Evolutionary conservation across 352 stramenopile genomes (phyloP).

Genomic region (Pythium volutum): DNA sequence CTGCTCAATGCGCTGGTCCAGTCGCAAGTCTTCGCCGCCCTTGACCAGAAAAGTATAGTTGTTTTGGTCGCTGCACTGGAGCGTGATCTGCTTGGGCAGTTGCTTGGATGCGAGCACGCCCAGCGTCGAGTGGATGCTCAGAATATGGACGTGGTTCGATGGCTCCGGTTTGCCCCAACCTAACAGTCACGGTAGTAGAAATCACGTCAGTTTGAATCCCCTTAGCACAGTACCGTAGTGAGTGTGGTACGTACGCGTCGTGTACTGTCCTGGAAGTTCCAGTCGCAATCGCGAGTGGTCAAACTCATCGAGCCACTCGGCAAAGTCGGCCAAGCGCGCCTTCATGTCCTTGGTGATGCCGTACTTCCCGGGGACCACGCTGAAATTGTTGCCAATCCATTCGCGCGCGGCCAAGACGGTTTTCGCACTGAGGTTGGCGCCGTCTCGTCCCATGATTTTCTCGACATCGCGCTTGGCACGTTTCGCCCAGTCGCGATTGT

Average conservation of each 20-base stretch:
- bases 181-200: conserved; percentile 16
- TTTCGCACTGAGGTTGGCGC: conserved; percentile 48
- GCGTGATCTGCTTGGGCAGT: conserved; percentile 73
- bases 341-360: conserved; percentile 85
- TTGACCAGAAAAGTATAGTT: conserved; percentile 89
- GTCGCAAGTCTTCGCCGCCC: conserved; percentile 87
- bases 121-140: conserved; percentile 76
- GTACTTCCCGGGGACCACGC: conserved; percentile 59
- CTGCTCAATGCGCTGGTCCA: conserved; percentile 91
- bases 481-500: conserved; percentile 68
- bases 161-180: conserved; percentile 73
- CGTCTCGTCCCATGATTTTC: conserved; percentile 69
- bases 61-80: conserved; percentile 80
- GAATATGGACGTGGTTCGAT: conserved; percentile 55
- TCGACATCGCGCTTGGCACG: conserved; percentile 45
- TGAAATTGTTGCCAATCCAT: conserved; percentile 73
- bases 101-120: conserved; percentile 83
- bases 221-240: background rate
- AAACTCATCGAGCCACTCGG: conserved; percentile 84
- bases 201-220: background rate
- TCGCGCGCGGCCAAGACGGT: conserved; percentile 51
- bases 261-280: conserved; percentile 83
- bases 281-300: conserved; percentile 62
- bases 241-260: conserved; percentile 36
- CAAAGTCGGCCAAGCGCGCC: conserved; percentile 72